These are phyloP conservation scores for Talaromyces adpressus DNA, from an alignment of 495 filamentous ascomycete genomes.

Conservation along the genomic window DNA sequence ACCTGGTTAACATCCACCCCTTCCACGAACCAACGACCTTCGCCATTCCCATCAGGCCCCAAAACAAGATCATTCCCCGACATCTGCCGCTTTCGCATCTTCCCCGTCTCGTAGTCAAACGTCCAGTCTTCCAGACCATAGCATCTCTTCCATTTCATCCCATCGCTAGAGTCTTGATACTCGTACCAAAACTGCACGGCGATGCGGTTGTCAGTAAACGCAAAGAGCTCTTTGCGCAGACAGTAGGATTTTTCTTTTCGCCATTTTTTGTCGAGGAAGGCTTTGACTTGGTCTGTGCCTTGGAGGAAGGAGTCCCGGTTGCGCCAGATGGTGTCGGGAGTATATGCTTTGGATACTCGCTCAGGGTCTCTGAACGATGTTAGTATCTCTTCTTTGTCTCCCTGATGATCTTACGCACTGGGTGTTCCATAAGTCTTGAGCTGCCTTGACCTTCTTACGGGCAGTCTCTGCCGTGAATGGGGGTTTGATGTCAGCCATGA, in stretches of 20 bases:
- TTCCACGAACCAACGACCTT: constrained; percentile 56
- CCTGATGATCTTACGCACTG: constrained; percentile 31
- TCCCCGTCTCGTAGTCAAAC: constrained; percentile 59
- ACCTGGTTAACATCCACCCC: constrained; percentile 68
- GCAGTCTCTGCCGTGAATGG: constrained; percentile 76
- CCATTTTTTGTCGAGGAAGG: constrained; percentile 76
- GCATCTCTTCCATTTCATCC: constrained; percentile 76
- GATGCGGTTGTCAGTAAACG: constrained; percentile 48
- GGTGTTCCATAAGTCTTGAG: constrained; percentile 82
- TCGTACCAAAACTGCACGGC: constrained; percentile 95
- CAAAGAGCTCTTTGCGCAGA: constrained; percentile 83
- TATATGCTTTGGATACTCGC: constrained; percentile 66
- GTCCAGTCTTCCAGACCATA: constrained; percentile 95
- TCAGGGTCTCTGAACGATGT: constrained; percentile 46
- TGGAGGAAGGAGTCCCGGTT: constrained; percentile 67
- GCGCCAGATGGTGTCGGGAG: constrained; percentile 72
- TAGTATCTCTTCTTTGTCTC: background rate
- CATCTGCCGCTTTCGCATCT: constrained; percentile 87
- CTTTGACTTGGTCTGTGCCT: constrained; percentile 61
- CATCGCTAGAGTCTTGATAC: constrained; percentile 60
- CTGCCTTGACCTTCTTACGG: constrained; percentile 72
- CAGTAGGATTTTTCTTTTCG: constrained; percentile 62
- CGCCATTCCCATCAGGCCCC: constrained; percentile 33
- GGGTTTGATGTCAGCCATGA: constrained; percentile 56
- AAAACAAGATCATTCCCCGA: constrained; percentile 83